Evolutionary conservation across 1,284 basidiomycete species (phyloP).

Genomic region (Boletus smithii): DNA sequence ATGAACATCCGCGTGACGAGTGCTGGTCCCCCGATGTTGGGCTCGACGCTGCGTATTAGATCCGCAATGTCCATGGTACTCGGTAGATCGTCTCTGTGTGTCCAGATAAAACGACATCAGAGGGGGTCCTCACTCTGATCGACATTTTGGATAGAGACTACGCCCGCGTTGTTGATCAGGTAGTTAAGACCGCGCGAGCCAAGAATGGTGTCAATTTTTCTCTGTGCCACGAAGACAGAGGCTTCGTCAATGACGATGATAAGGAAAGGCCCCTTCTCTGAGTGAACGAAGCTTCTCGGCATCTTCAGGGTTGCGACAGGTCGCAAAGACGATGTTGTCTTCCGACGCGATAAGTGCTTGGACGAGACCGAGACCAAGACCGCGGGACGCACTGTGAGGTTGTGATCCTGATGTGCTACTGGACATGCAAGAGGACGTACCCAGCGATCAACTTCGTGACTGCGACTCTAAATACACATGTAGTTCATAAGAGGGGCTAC

Average conservation of each 20-base stretch:
- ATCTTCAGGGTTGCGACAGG: conserved; percentile 21
- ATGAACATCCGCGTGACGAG: conserved; percentile 24
- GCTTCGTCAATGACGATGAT: conserved; percentile 24
- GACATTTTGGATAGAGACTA: conserved; percentile 18
- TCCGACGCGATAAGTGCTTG: conserved; percentile 20
- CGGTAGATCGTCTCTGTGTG: conserved; percentile 14
- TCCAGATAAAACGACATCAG: conserved; percentile 1
- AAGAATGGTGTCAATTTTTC: conserved; percentile 11
- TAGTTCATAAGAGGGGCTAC: neutral
- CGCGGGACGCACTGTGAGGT: conserved; percentile 23
- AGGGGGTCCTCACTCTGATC: neutral
- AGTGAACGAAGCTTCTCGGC: conserved; percentile 14
- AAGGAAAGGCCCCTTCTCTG: conserved; percentile 13
- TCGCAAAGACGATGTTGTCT: conserved; percentile 24
- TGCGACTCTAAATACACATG: too few relatives aligned
- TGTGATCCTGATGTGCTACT: neutral
- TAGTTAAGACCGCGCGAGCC: neutral
- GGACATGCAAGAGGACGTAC: neutral
- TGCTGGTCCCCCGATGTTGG: conserved; percentile 29
- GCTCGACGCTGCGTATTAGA: conserved; percentile 11
- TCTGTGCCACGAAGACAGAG: conserved; percentile 20
- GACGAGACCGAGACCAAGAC: conserved; percentile 28
- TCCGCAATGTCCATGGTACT: conserved; percentile 10
- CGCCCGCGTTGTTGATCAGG: conserved; percentile 20
- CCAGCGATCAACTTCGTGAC: conserved; percentile 6